phyloP scores from a whole-genome alignment of 75 land plant genomes.

The Picea glauca region DNA sequence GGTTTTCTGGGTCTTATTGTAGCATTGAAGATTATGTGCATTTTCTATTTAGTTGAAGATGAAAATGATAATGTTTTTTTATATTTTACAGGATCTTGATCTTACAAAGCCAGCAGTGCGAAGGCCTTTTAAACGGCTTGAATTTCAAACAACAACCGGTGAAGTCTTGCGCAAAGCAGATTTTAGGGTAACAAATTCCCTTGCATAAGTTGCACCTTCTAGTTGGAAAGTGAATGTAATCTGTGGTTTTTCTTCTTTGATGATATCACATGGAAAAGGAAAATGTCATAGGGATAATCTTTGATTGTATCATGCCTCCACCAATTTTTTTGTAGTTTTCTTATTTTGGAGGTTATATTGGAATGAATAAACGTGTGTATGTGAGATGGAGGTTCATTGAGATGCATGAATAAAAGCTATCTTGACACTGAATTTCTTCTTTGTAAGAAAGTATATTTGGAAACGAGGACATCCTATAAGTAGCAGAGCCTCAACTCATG shows the following conservation, averaged over 20 bases:
- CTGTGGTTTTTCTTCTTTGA: neutral
- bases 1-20: neutral
- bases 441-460: neutral
- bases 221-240: neutral
- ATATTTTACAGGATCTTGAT: conserved; percentile 32
- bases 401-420: neutral
- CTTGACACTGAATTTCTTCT: neutral
- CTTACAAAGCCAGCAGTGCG: conserved; percentile 31
- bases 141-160: conserved; percentile 25
- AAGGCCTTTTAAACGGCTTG: conserved; percentile 1
- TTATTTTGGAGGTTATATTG: too few relatives aligned
- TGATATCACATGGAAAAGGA: neutral
- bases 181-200: conserved; percentile 28
- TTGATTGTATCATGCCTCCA: neutral
- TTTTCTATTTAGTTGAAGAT: neutral
- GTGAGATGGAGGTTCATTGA: neutral
- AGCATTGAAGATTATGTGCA: neutral
- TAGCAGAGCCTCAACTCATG: neutral
- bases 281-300: too few relatives aligned
- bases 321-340: neutral
- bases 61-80: neutral
- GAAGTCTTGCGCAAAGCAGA: conserved; percentile 37
- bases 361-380: neutral
- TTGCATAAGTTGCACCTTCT: neutral
- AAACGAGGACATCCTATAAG: neutral